A percentile compares a stretch with the other conserved stretches of the same genome.
These are phyloP conservation scores for Metschnikowia proteae DNA, from an alignment of 805 yeast genomes.

Conservation along the genomic window DNA sequence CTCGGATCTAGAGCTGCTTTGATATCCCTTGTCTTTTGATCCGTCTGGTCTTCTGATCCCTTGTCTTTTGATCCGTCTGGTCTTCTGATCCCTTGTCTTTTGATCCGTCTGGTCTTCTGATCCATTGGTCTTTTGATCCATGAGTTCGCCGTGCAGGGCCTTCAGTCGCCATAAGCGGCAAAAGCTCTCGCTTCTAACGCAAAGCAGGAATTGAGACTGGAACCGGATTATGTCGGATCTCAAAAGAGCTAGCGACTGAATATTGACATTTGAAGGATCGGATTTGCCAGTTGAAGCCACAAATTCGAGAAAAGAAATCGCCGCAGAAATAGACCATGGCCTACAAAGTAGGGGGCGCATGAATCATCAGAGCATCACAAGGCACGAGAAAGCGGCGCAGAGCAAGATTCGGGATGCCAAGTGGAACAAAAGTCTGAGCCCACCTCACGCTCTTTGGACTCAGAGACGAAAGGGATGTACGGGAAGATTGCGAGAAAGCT, in stretches of 20 bases:
- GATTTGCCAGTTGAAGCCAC: conserved; percentile 18
- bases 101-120: too few relatives aligned
- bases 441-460: conserved; percentile 22
- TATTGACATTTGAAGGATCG: conserved; percentile 25
- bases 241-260: conserved; percentile 37
- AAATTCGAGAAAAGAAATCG: conserved; percentile 17
- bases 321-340: conserved; percentile 20
- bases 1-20: too few relatives aligned
- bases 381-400: background rate
- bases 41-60: too few relatives aligned
- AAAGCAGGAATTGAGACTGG: conserved; percentile 33
- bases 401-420: conserved; percentile 5
- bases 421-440: conserved; percentile 17
- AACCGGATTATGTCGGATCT: conserved; percentile 35
- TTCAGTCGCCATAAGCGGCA: conserved; percentile 7
- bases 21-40: too few relatives aligned
- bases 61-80: too few relatives aligned
- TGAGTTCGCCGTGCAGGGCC: conserved; percentile 4
- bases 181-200: conserved; percentile 9
- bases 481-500: conserved; percentile 13
- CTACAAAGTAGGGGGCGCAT: conserved; percentile 24
- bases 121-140: too few relatives aligned
- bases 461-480: conserved; percentile 22
- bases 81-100: too few relatives aligned
- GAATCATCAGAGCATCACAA: conserved; percentile 25